Percentiles rank a stretch among this genome's conserved stretches.
Conservation (phyloP, 1,139 yeast genomes). For the Hanseniaspora sp. region DNA sequence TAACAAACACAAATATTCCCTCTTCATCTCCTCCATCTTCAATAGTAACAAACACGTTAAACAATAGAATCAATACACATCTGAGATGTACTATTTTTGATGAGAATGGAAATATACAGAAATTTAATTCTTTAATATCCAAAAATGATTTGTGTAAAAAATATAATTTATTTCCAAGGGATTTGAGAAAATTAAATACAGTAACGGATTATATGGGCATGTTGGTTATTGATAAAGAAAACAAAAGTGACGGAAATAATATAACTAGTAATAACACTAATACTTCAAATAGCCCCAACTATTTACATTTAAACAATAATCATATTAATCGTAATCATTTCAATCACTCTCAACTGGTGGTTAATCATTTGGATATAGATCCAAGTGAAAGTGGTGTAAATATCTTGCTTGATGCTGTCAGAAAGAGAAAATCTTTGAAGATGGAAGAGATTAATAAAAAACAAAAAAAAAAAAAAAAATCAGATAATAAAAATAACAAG, state of each 20-base stretch:
- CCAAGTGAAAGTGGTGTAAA: conserved; percentile 14
- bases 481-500: neutral
- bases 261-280: neutral
- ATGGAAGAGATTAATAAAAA: neutral
- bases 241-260: neutral
- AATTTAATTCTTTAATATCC: conserved; percentile 11
- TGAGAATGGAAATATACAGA: conserved; percentile 12
- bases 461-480: neutral
- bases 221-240: conserved; percentile 8
- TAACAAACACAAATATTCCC: neutral
- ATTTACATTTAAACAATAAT: neutral
- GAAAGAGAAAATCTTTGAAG: neutral
- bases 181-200: conserved; percentile 16
- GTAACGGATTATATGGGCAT: conserved; percentile 10
- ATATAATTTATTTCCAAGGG: conserved; percentile 14
- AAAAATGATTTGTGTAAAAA: conserved; percentile 14
- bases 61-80: neutral
- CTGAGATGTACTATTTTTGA: conserved; percentile 15
- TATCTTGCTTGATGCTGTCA: neutral
- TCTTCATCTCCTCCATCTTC: neutral
- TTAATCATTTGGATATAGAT: neutral
- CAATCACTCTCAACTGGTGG: neutral
- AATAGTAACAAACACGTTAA: neutral
- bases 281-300: neutral
- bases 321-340: neutral